These are phyloP conservation scores for Paramecium pentaurelia DNA, from an alignment of 73 alveolate genomes.

Conservation along the genomic window DNA sequence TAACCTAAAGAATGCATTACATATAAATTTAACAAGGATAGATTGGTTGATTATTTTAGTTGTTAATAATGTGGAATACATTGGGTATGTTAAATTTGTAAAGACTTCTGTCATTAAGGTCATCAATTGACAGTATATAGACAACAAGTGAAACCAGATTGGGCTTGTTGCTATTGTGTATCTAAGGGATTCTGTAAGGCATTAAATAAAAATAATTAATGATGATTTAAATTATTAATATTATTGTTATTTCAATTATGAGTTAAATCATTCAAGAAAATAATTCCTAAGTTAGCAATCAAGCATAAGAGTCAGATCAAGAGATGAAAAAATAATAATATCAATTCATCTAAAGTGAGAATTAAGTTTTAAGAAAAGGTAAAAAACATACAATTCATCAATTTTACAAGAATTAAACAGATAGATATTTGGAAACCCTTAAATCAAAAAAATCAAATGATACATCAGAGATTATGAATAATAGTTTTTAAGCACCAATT, in stretches of 20 bases:
- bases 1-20: background rate
- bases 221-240: background rate
- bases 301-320: background rate
- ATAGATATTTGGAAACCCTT: background rate
- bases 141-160: background rate
- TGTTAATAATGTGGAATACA: background rate
- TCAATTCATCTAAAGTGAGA: background rate
- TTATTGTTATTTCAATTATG: background rate
- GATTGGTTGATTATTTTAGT: background rate
- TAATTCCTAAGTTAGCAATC: background rate
- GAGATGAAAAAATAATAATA: background rate
- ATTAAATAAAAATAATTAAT: background rate
- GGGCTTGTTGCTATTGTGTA: constrained; percentile 43
- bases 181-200: background rate
- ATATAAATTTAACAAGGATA: background rate
- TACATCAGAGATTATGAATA: background rate
- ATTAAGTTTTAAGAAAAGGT: background rate
- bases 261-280: background rate
- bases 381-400: background rate
- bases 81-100: background rate
- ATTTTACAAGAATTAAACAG: background rate
- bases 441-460: background rate
- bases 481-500: background rate
- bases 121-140: background rate
- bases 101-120: background rate